Evolutionary conservation across 768 basidiomycete genomes (phyloP), one percentile per base, ranked within the genome.

Genomic region (Pisolithus albus): DNA sequence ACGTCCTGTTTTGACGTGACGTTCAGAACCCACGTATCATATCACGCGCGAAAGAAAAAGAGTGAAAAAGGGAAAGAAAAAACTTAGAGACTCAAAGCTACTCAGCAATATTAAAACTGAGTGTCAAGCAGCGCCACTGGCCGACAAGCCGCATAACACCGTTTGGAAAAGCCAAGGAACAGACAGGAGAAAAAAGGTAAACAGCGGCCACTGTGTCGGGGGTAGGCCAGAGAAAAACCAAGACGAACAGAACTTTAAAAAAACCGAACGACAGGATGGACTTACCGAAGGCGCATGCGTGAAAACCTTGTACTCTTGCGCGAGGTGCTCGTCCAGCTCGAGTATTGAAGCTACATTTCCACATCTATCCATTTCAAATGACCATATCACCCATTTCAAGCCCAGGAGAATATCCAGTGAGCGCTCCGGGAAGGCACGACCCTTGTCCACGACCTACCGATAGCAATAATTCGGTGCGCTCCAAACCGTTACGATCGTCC

Each of bases 391-490:
- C 34, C 11, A 3, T 13, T 34, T 34, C 34, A 34, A 34, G 34
- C 13, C 34, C 34, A 34, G 34, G 34, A 34, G 13, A 34, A 13
- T 13, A 34, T 15, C 13, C 34, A 34, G 34, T 34, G 34, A 34
- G 34, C 34, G 11, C 34, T 34, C 34, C 34, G 34, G 4, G 34
- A 34, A 15, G 34, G 13, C 34, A 34, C 34, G 11, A 11, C 34
- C 34, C 34, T 34, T 43, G 13, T 41, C 26, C 42, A 48, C 50
- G 15, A 76, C 84, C 56, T 61, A 95, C 89, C 94, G 77, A 70
- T 97, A 97, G 70, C 95, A 97, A 66, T 98, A 98, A 70, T 98
- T 98, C 13, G 94, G 95, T 3, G 93, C 94, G 61, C 88, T 92
- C 94, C 95, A 98, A 38, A 98, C 93, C 7, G 95, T 98, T 30